Evolutionary conservation across 768 basidiomycete genomes (phyloP).

Genomic region (Podaxis rugospora): DNA sequence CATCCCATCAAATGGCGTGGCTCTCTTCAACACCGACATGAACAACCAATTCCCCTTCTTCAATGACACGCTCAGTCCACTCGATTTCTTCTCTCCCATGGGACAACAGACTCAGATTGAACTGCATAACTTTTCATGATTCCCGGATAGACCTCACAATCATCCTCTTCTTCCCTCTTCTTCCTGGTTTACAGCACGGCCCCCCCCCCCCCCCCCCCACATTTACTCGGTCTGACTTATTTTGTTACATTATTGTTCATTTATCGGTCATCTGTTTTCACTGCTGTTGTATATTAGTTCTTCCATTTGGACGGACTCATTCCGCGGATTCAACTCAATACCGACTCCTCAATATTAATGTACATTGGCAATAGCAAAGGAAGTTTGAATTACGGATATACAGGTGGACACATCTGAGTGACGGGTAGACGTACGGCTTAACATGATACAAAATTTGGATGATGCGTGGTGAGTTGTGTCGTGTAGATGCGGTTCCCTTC

Average conservation of each 20-base stretch:
- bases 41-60: not conserved
- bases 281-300: too few species aligned
- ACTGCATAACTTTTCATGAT: not conserved
- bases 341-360: too few species aligned
- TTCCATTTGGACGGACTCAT: too few species aligned
- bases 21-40: not conserved
- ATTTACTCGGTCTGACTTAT: not conserved
- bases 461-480: too few species aligned
- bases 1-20: not conserved
- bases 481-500: too few species aligned
- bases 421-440: too few species aligned
- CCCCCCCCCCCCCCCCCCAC: not conserved
- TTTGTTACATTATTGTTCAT: not conserved
- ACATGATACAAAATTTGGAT: too few species aligned
- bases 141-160: not conserved
- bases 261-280: not conserved
- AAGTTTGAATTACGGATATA: too few species aligned
- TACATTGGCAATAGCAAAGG: too few species aligned
- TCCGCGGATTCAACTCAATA: too few species aligned
- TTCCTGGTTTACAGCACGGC: not conserved
- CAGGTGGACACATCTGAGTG: too few species aligned
- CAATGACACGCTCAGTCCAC: not conserved
- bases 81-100: not conserved
- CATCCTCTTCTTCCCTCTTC: too few species aligned
- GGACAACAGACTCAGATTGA: not conserved